phyloP scores from a whole-genome alignment of 331 rosid species.

The Quercus phellos region DNA sequence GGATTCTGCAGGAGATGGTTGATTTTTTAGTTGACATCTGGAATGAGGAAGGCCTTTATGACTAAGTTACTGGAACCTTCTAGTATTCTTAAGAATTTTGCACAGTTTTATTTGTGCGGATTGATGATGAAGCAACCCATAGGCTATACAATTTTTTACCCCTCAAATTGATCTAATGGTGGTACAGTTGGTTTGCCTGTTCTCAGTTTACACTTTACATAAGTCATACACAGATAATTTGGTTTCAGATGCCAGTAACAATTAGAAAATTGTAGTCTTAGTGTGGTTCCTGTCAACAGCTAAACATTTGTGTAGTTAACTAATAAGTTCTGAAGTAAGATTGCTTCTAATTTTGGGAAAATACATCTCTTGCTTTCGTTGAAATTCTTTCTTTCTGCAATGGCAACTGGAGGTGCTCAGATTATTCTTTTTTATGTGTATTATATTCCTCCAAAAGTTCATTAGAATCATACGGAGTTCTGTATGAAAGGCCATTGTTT shows the following conservation, averaged over 20 bases:
- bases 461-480: no score
- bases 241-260: background rate
- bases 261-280: constrained; percentile 2
- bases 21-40: constrained; percentile 44
- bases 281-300: background rate
- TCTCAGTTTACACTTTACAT: background rate
- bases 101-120: constrained; percentile 32
- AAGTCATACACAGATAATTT: background rate
- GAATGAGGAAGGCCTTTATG: constrained; percentile 51
- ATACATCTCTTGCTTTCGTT: background rate
- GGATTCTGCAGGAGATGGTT: constrained; percentile 65
- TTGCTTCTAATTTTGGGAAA: background rate
- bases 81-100: background rate
- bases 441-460: no score
- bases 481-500: no score
- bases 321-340: constrained; percentile 2
- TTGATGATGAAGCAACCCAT: constrained; percentile 21
- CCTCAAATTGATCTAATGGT: constrained; percentile 14
- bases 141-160: constrained; percentile 21
- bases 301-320: constrained; percentile 16
- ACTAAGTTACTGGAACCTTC: constrained; percentile 30
- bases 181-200: constrained; percentile 23
- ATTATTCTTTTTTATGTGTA: background rate
- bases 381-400: background rate
- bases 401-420: background rate